Conservation (phyloP, 371 early-diverging fungal species). For the Antonospora locustae region DNA sequence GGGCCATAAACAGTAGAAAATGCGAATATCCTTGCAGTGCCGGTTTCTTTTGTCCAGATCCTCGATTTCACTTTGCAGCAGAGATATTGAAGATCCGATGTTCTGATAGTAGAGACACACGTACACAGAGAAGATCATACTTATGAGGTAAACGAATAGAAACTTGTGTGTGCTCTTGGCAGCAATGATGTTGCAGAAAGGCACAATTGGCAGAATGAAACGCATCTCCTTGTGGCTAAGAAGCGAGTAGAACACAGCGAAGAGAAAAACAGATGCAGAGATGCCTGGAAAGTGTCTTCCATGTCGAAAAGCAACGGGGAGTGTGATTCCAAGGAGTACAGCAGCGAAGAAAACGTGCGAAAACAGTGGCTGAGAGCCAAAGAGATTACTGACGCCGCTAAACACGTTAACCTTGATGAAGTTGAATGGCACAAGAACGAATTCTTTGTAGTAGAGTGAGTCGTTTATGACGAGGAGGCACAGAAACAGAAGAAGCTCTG, state of each 20-base stretch:
- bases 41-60: background rate
- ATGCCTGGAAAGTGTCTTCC: background rate
- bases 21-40: background rate
- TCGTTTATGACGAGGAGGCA: background rate
- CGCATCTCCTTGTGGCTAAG: constrained; percentile 87
- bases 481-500: background rate
- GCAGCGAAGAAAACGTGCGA: constrained; percentile 4
- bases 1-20: constrained; percentile 3
- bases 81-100: background rate
- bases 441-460: constrained; percentile 16
- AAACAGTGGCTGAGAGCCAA: constrained; percentile 10
- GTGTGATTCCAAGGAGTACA: constrained; percentile 12
- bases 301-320: constrained; percentile 7
- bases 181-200: constrained; percentile 65
- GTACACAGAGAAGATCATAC: background rate
- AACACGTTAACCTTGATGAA: constrained; percentile 20
- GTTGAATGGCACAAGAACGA: constrained; percentile 1
- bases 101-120: background rate
- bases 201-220: constrained; percentile 71
- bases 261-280: constrained; percentile 55
- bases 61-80: background rate
- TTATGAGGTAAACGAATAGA: background rate
- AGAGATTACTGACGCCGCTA: constrained; percentile 8
- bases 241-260: constrained; percentile 60
- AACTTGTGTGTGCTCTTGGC: constrained; percentile 54